These are phyloP conservation scores for Kodamaea arcana DNA, from an alignment of 1,139 yeast species.

Conservation along the genomic window DNA sequence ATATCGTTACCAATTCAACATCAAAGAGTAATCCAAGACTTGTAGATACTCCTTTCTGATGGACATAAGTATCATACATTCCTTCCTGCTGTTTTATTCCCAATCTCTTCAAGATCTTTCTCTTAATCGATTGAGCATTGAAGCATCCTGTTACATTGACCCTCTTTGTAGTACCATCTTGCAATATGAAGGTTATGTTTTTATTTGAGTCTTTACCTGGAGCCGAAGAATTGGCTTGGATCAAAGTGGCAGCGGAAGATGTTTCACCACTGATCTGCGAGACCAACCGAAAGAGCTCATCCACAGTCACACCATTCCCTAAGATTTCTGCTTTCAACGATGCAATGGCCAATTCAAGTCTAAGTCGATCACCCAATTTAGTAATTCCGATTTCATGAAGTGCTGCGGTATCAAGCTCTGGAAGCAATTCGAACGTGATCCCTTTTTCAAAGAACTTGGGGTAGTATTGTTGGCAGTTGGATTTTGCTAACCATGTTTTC, in stretches of 20 bases:
- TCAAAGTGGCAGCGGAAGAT: constrained; percentile 1
- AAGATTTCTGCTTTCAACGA: constrained; percentile 37
- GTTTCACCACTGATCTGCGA: neutral
- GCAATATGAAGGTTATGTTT: constrained; percentile 62
- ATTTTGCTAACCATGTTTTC: constrained; percentile 34
- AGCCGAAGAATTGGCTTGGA: neutral
- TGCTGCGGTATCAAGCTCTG: constrained; percentile 64
- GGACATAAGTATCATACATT: constrained; percentile 42
- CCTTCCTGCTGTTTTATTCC: constrained; percentile 42
- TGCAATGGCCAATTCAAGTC: constrained; percentile 53
- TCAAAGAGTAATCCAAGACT: constrained; percentile 58
- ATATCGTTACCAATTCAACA: constrained; percentile 75
- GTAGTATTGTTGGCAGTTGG: constrained; percentile 36
- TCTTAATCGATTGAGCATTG: constrained; percentile 74
- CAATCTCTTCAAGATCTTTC: constrained; percentile 61
- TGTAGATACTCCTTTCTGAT: constrained; percentile 10
- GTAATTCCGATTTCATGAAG: constrained; percentile 71
- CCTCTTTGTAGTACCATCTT: constrained; percentile 70
- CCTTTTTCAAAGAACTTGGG: constrained; percentile 43
- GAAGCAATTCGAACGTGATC: constrained; percentile 55
- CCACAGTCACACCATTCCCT: constrained; percentile 28
- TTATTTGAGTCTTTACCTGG: constrained; percentile 37
- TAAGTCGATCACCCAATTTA: constrained; percentile 78
- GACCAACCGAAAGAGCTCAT: constrained; percentile 25
- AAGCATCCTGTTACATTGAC: constrained; percentile 78